These are phyloP conservation scores for Zoysia japonica DNA, from an alignment of 176 grass and related monocot species.

Conservation along the genomic window DNA sequence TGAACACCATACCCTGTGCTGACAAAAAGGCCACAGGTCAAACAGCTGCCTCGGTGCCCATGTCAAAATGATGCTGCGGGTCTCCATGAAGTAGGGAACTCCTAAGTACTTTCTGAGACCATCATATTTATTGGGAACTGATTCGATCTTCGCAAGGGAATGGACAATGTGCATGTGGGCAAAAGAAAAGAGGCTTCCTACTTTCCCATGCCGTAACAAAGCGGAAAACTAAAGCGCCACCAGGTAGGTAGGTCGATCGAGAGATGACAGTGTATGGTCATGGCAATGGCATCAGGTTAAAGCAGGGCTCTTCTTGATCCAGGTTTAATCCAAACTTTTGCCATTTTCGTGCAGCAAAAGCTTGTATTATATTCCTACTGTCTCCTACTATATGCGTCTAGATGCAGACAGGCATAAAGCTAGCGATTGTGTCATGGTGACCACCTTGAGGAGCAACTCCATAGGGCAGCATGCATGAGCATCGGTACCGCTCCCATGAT, in stretches of 20 bases:
- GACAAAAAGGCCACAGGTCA: constrained; percentile 34
- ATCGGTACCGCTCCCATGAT: constrained; percentile 15
- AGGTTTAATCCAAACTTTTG: constrained; percentile 22
- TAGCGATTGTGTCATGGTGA: constrained; percentile 20
- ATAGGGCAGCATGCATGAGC: constrained; percentile 38
- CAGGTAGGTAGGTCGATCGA: not conserved
- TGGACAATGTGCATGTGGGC: constrained; percentile 26
- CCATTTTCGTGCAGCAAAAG: not conserved
- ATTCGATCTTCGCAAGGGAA: constrained; percentile 2
- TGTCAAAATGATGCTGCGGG: constrained; percentile 42
- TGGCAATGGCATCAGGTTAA: constrained; percentile 25
- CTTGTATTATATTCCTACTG: no score
- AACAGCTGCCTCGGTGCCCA: constrained; percentile 30
- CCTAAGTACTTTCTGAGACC: constrained; percentile 24
- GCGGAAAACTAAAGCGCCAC: constrained; percentile 11
- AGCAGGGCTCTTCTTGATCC: constrained; percentile 24
- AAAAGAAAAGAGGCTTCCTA: constrained; percentile 47
- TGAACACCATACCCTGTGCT: constrained; percentile 12
- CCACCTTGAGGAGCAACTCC: constrained; percentile 67
- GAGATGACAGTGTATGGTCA: constrained; percentile 26
- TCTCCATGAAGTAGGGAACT: constrained; percentile 37
- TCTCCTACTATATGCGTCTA: no score
- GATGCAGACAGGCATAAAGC: no score
- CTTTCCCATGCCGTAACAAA: constrained; percentile 37
- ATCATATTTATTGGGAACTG: constrained; percentile 46